Percentiles rank a stretch among this genome's conserved stretches.
Evolutionary conservation across 305 asterid genomes (phyloP).

Genomic region (Fraxinus dipetala): DNA sequence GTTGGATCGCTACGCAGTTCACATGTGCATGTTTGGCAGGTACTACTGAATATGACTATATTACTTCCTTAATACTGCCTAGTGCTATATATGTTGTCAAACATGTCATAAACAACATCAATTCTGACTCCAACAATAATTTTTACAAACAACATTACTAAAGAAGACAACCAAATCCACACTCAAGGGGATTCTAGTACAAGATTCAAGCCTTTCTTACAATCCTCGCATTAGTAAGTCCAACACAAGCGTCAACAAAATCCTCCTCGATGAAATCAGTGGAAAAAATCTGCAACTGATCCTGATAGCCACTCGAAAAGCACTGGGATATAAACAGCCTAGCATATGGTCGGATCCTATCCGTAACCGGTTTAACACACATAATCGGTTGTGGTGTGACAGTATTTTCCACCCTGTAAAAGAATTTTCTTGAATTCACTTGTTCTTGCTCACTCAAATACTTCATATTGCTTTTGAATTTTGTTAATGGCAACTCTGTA

Average conservation of each 20-base stretch:
- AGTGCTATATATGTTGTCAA: too few relatives aligned
- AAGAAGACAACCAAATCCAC: background rate
- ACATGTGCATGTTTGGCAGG: too few relatives aligned
- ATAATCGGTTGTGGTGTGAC: slow-evolving; percentile 82
- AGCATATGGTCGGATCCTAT: slow-evolving; percentile 65
- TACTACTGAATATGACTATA: too few relatives aligned
- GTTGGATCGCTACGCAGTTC: too few relatives aligned
- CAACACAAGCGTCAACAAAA: slow-evolving; percentile 84
- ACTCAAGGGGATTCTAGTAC: background rate
- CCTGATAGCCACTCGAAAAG: slow-evolving; percentile 39
- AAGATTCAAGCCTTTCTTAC: background rate
- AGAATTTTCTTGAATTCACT: slow-evolving; percentile 50
- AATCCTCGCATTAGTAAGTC: slow-evolving; percentile 48
- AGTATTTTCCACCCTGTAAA: slow-evolving; percentile 94
- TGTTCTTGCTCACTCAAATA: slow-evolving; percentile 61
- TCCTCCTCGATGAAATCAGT: slow-evolving; percentile 82
- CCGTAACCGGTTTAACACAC: slow-evolving; percentile 77
- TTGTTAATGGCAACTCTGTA: slow-evolving; percentile 82
- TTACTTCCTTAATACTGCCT: too few relatives aligned
- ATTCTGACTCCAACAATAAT: background rate
- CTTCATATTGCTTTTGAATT: slow-evolving; percentile 79
- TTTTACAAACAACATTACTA: background rate
- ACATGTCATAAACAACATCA: too few relatives aligned
- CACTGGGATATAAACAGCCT: slow-evolving; percentile 65
- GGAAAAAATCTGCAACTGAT: slow-evolving; percentile 68